Evolutionary conservation across 2,329 filamentous ascomycete species (phyloP).

Genomic region (Microdochium nivale): DNA sequence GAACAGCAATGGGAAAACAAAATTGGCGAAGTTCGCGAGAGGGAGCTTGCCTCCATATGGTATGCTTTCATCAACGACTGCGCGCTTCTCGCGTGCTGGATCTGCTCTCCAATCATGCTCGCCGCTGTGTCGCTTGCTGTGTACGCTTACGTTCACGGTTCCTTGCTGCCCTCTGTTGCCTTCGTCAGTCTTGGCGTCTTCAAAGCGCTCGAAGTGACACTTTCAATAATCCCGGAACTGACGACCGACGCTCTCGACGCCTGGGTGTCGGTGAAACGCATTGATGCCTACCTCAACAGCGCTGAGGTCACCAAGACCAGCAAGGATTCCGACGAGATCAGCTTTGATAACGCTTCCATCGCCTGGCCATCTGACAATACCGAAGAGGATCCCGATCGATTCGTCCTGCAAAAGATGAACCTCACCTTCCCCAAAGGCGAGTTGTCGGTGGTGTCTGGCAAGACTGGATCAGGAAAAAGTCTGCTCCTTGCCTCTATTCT

Average conservation of each 20-base stretch:
- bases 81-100: conserved; percentile 58
- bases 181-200: conserved; percentile 74
- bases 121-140: conserved; percentile 62
- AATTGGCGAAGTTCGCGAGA: conserved; percentile 55
- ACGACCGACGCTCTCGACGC: conserved; percentile 64
- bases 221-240: conserved; percentile 65
- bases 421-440: conserved; percentile 60
- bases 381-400: conserved; percentile 48
- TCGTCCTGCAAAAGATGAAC: conserved; percentile 56
- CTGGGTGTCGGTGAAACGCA: conserved; percentile 62
- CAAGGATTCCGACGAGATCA: conserved; percentile 47
- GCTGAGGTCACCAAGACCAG: conserved; percentile 53
- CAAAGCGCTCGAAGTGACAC: conserved; percentile 60
- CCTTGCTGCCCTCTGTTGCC: conserved; percentile 62
- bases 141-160: conserved; percentile 56
- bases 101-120: conserved; percentile 64
- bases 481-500: conserved; percentile 65
- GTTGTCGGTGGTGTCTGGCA: conserved; percentile 66
- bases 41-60: conserved; percentile 61
- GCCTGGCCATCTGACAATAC: conserved; percentile 65
- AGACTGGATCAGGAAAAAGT: conserved; percentile 72
- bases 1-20: conserved; percentile 68
- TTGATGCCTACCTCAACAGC: conserved; percentile 61
- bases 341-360: conserved; percentile 59
- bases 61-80: conserved; percentile 56